A percentile compares a stretch with the other conserved stretches of the same genome.
These are phyloP conservation scores for Phytophthora sansomeana DNA, from an alignment of 352 stramenopile genomes.

Conservation along the genomic window DNA sequence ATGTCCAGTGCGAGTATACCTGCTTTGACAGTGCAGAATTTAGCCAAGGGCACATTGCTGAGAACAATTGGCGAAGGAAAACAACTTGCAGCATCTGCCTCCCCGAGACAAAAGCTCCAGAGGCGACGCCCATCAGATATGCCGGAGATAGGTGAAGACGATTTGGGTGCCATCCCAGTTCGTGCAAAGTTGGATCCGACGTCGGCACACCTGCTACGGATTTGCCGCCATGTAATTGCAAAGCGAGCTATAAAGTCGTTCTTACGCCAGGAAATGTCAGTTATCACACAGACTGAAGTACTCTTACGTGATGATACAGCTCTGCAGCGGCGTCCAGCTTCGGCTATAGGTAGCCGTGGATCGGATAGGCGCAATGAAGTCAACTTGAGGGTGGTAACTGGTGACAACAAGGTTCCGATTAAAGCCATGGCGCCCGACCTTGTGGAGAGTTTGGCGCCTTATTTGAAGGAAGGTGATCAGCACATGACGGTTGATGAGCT, in stretches of 20 bases:
- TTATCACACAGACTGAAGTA: constrained; percentile 66
- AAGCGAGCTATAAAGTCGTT: constrained; percentile 76
- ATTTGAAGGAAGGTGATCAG: constrained; percentile 65
- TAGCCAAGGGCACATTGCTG: constrained; percentile 47
- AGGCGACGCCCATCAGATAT: constrained; percentile 15
- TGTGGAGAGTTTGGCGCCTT: constrained; percentile 52
- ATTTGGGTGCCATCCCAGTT: constrained; percentile 15
- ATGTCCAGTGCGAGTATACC: constrained; percentile 48
- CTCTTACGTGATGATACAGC: constrained; percentile 52
- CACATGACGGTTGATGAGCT: constrained; percentile 71
- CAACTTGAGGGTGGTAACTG: constrained; percentile 11
- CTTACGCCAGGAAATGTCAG: constrained; percentile 63
- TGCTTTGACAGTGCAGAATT: constrained; percentile 9
- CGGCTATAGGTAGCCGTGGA: constrained; percentile 17
- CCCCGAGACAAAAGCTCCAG: constrained; percentile 19
- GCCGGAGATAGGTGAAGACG: constrained; percentile 29
- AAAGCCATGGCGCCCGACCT: constrained; percentile 57
- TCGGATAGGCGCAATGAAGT: constrained; percentile 5
- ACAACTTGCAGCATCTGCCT: constrained; percentile 6
- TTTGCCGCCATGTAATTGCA: constrained; percentile 78
- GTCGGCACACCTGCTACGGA: constrained; percentile 67
- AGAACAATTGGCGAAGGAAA: constrained; percentile 47
- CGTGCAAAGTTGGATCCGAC: constrained; percentile 54
- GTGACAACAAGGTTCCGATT: constrained; percentile 41
- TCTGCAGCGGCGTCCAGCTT: constrained; percentile 44